These are phyloP conservation scores for Pythium biforme DNA, from an alignment of 352 stramenopile species.

Conservation along the genomic window DNA sequence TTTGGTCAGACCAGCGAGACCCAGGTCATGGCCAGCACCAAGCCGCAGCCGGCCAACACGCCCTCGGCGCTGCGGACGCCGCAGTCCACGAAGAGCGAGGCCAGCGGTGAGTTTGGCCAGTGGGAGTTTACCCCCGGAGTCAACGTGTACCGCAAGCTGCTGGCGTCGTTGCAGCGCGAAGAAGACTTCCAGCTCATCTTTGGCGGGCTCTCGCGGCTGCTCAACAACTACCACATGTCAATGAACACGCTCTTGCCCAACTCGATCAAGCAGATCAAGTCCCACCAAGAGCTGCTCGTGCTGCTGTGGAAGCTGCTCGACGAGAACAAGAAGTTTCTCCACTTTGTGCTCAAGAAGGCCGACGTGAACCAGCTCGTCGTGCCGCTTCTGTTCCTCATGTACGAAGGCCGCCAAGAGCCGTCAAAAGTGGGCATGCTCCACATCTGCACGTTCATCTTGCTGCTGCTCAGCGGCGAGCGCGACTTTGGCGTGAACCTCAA, in stretches of 20 bases:
- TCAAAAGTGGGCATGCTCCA: constrained; percentile 96
- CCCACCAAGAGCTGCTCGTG: constrained; percentile 97
- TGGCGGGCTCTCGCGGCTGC: constrained; percentile 92
- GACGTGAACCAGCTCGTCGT: constrained; percentile 92
- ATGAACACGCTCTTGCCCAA: constrained; percentile 94
- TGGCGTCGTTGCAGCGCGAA: constrained; percentile 65
- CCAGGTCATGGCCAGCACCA: constrained; percentile 42
- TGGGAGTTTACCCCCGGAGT: constrained; percentile 21
- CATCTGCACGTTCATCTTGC: constrained; percentile 98
- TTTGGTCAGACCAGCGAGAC: constrained; percentile 77
- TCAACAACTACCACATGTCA: constrained; percentile 95
- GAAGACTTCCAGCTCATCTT: constrained; percentile 94
- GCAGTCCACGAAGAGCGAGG: constrained; percentile 38
- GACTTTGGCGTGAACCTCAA: constrained; percentile 98
- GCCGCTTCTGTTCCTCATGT: constrained; percentile 89
- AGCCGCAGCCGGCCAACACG: constrained; percentile 47
- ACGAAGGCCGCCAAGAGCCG: constrained; percentile 93
- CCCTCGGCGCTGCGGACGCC: constrained; percentile 31
- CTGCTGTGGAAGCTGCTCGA: constrained; percentile 98
- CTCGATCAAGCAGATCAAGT: constrained; percentile 94
- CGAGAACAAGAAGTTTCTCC: constrained; percentile 95
- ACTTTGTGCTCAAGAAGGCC: constrained; percentile 92
- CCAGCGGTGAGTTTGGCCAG: constrained; percentile 34
- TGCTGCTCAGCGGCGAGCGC: constrained; percentile 96
- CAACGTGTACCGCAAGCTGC: constrained; percentile 71